Base-by-base conservation (phyloP, 192 early-diverging fungal genomes). In the Bifiguratus adelaidae region DNA sequence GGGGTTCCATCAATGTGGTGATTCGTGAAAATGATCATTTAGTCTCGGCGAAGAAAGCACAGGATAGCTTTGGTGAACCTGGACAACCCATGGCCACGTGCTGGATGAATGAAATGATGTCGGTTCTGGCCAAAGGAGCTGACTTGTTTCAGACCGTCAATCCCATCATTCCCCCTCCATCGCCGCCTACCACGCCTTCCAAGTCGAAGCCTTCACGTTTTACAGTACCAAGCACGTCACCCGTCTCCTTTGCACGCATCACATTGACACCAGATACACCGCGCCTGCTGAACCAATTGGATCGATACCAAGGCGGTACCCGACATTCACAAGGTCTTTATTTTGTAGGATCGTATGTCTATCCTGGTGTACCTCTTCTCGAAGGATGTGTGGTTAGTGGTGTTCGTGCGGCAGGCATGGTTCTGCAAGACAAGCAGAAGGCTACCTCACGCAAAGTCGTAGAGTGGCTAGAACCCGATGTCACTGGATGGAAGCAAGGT, bases 111-210 rank as follows among this genome's bases (percentile, higher is more conserved):
- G 60, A 56, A 16, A 53, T 60, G 0, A 56, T 63, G 15, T 44
- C 53, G 0, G 68, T 63, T 19, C 40, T 63, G 25, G 47, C 36
- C 6, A 53, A 64, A 1, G 43, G 40, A 0, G 44, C 55, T 8
- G 59, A 61, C 15, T 54, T 76, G 42, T 67, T 81, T 41, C 78
- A 81, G 57, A 81, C 78, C 5, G 70, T 73, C 12, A 79, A 81
- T 52, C 76, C 78, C 11, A 58, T 68, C 23, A 45, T 67, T 4
- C 54, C 51, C 27, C 65, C 73, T 22, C 56, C 56, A 12, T 30
- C 58, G 11, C 38, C 52, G 2, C n/a, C n/a, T n/a, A n/a, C n/a
- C n/a, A n/a, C n/a, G n/a, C n/a, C n/a, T n/a, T n/a, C n/a, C n/a
- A n/a, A n/a, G n/a, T n/a, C n/a, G n/a, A n/a, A n/a, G n/a, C n/a